Evolutionary conservation across 257 asterid species (phyloP).

Genomic region (Agastache rugosa): DNA sequence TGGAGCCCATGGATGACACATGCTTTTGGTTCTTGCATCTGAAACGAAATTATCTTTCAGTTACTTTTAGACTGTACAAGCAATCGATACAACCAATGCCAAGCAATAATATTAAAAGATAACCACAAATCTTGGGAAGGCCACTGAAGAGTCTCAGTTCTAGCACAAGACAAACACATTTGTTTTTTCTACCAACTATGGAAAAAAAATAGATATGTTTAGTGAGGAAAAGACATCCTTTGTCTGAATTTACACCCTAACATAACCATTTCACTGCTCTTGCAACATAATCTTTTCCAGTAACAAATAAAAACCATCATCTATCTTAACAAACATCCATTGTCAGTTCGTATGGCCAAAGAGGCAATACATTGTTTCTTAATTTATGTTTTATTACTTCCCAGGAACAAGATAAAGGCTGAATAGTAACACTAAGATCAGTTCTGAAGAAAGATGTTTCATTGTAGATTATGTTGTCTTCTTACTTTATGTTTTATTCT

Average conservation of each 20-base stretch:
- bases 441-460: background rate
- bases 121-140: constrained; percentile 20
- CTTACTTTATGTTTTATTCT: background rate
- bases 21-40: constrained; percentile 15
- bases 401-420: background rate
- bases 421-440: background rate
- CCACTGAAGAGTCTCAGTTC: constrained; percentile 4
- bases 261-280: background rate
- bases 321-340: background rate
- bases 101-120: background rate
- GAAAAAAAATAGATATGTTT: background rate
- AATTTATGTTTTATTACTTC: background rate
- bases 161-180: background rate
- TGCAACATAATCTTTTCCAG: background rate
- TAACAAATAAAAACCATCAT: constrained; percentile 3
- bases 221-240: background rate
- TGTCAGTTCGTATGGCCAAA: background rate
- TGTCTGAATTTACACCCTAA: background rate
- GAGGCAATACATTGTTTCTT: background rate
- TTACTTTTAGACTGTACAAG: constrained; percentile 2
- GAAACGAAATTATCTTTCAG: constrained; percentile 15
- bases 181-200: constrained; percentile 2
- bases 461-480: background rate
- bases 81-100: background rate
- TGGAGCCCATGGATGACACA: constrained; percentile 5